These are phyloP conservation scores for Daldinia grandis DNA, from an alignment of 495 filamentous ascomycete genomes.

Conservation along the genomic window DNA sequence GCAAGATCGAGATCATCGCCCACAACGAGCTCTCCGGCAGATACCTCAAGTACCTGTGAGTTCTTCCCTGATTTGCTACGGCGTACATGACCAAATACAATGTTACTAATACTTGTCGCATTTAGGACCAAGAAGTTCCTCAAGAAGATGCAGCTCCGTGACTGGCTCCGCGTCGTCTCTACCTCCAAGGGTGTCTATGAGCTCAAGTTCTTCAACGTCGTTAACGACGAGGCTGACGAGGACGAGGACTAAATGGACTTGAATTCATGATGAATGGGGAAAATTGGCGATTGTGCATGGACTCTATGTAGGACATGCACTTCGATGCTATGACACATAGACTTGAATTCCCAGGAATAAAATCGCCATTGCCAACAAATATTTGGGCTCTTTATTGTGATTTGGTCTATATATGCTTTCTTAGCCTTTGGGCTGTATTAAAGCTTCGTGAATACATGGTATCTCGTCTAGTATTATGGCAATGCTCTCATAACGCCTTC, in stretches of 20 bases:
- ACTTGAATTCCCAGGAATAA: conserved; percentile 34
- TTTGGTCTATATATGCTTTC: neutral
- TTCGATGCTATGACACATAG: conserved; percentile 32
- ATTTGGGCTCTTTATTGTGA: neutral
- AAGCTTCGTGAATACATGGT: conserved; percentile 1
- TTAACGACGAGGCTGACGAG: conserved; percentile 94
- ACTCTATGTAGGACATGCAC: conserved; percentile 31
- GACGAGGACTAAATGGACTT: conserved; percentile 84
- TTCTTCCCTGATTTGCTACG: conserved; percentile 23
- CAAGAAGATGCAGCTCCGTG: conserved; percentile 99
- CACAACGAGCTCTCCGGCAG: conserved; percentile 98
- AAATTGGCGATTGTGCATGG: conserved; percentile 32
- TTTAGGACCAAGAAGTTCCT: conserved; percentile 99
- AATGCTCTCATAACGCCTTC: conserved; percentile 88
- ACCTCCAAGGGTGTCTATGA: conserved; percentile 97
- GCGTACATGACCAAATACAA: neutral
- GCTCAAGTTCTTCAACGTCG: conserved; percentile 99
- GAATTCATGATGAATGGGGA: conserved; percentile 8
- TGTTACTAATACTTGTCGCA: conserved; percentile 21
- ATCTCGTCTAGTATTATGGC: conserved; percentile 57
- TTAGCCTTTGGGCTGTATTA: neutral
- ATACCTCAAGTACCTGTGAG: conserved; percentile 99
- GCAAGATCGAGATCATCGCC: conserved; percentile 96
- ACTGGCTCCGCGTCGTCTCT: conserved; percentile 98
- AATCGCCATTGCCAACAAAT: conserved; percentile 27